Evolutionary conservation across 257 asterid species (phyloP).

Genomic region (Solanum peruvianum): DNA sequence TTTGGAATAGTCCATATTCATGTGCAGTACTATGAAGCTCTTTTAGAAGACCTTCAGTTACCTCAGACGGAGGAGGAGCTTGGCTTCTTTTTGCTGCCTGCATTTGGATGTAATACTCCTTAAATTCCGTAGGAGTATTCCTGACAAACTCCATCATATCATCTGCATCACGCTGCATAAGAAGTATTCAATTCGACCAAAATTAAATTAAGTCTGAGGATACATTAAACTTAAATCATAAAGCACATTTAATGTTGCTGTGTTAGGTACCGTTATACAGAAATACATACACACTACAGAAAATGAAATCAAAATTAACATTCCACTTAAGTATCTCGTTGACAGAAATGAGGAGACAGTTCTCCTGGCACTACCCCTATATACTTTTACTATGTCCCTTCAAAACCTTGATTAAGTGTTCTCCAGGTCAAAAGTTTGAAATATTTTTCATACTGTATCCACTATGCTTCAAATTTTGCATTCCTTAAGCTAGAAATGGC

Average conservation of each 20-base stretch:
- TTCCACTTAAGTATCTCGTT: background rate
- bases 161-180: constrained; percentile 78
- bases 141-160: constrained; percentile 74
- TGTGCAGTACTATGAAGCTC: background rate
- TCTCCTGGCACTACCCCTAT: background rate
- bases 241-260: background rate
- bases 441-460: background rate
- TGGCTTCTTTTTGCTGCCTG: constrained; percentile 98
- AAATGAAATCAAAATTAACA: background rate
- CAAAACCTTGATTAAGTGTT: background rate
- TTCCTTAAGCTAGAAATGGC: background rate
- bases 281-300: background rate
- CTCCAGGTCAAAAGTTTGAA: background rate
- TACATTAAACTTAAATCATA: background rate
- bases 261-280: background rate
- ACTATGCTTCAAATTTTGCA: background rate
- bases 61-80: constrained; percentile 89
- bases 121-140: constrained; percentile 66
- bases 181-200: background rate
- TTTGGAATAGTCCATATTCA: background rate
- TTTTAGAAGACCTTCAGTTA: constrained; percentile 11
- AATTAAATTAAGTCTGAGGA: background rate
- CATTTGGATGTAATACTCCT: constrained; percentile 95
- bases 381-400: background rate
- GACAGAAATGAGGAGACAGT: background rate